A percentile compares a stretch with the other conserved stretches of the same genome.
phyloP scores from a whole-genome alignment of 345 rosid species.

The Gossypium arboreum region DNA sequence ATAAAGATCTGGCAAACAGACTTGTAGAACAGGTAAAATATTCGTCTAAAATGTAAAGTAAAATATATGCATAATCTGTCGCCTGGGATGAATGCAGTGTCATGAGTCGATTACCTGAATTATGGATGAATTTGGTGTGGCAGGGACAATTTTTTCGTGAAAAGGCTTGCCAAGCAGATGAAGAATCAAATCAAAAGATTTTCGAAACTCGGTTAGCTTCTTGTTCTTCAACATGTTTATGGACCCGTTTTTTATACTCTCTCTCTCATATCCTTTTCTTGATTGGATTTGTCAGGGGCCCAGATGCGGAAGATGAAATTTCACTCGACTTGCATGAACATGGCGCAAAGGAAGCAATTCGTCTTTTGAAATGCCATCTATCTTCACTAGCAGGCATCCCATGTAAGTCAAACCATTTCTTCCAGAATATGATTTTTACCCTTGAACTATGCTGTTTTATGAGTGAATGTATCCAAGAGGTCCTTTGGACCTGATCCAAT shows the following conservation, averaged over 20 bases:
- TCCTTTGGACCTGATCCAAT: no score
- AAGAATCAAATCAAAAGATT: slow-evolving; percentile 46
- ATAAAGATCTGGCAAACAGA: slow-evolving; percentile 37
- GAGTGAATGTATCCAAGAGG: no score
- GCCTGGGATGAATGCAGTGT: background rate
- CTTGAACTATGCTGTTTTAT: background rate
- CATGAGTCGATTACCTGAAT: background rate
- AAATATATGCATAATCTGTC: background rate
- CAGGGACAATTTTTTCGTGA: slow-evolving; percentile 48
- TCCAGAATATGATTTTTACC: slow-evolving; percentile 8
- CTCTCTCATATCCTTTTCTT: background rate
- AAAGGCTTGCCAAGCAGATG: slow-evolving; percentile 53
- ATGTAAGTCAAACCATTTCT: slow-evolving; percentile 32
- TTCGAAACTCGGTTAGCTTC: slow-evolving; percentile 44
- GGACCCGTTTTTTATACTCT: background rate
- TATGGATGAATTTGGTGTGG: slow-evolving; percentile 17
- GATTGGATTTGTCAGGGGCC: slow-evolving; percentile 22
- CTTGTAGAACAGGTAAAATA: slow-evolving; percentile 41
- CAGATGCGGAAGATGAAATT: slow-evolving; percentile 25
- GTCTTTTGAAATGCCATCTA: slow-evolving; percentile 44
- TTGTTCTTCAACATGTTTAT: background rate
- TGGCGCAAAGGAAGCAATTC: slow-evolving; percentile 41
- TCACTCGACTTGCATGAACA: slow-evolving; percentile 37
- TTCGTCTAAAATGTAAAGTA: background rate
- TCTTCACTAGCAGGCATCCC: slow-evolving; percentile 46